Evolutionary conservation across 805 yeast genomes (phyloP), one percentile per base, ranked within the genome.

Genomic region (Teunomyces atbi): DNA sequence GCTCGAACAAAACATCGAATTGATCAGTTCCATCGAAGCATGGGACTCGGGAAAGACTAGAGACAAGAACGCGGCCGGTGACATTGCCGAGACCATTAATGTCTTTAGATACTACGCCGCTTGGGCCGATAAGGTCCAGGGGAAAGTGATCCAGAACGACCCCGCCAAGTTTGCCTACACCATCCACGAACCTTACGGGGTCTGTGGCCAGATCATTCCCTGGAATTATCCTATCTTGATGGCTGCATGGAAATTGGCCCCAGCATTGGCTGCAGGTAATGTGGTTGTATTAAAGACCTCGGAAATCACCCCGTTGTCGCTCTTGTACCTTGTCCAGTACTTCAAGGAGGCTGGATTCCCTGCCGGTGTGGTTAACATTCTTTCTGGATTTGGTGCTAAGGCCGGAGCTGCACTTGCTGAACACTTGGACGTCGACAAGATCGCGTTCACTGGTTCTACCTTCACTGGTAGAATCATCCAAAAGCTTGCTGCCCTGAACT

Each of bases 191-290:
- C 85, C 89, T 5, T 61, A 71, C 42, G 84, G 84, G 13, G 86
- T 83, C 30, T 81, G 84, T 55, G 88, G 82, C 10, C 83, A 81
- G 61, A 80, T 83, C 54, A 80, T 83, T 47, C 89, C 89, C 28
- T 83, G 89, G 88, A 83, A 83, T 68, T 83, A 80, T 60, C 88
- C 89, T 11, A 55, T 73, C 50, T 69, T 76, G 27, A 84, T 85
- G 89, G 82, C 86, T 12, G 75, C 86, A 19, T 86, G 94, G 94
- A 86, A 86, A 65, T 71, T 86, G 59, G 89, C 86, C 21, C 92
- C 92, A 18, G 94, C 95, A 7, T 68, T 86, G 52, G 89, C 91
- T 35, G 84, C 88, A 44, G 94, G 94, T 45, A 86, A 87, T 65
- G 76, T 81, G 11, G 77, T 84, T 39, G 81, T 86, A 38, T 76